Percentiles rank a stretch among this genome's conserved stretches.
These are phyloP conservation scores for Collybiopsis luxurians DNA, from an alignment of 768 basidiomycete genomes.

Conservation along the genomic window DNA sequence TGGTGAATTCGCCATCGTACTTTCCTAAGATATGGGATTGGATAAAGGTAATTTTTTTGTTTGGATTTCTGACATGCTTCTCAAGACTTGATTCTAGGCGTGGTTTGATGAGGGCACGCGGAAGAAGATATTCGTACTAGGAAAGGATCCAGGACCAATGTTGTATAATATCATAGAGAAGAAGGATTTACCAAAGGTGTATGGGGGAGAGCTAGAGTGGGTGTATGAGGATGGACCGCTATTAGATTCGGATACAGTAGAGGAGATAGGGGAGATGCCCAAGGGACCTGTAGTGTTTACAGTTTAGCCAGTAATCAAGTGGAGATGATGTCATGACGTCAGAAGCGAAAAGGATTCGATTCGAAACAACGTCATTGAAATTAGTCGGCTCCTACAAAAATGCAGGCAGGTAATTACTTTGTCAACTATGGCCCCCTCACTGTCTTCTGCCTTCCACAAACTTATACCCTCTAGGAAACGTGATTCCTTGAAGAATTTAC, in stretches of 20 bases:
- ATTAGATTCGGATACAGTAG: slow-evolving; percentile 54
- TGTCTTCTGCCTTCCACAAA: too few species aligned
- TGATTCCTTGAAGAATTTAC: too few species aligned
- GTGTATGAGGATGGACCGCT: slow-evolving; percentile 62
- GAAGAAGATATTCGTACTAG: slow-evolving; percentile 74
- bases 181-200: slow-evolving; percentile 57
- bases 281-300: slow-evolving; percentile 41
- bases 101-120: slow-evolving; percentile 83
- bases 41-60: too few species aligned
- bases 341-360: too few species aligned
- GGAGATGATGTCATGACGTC: too few species aligned
- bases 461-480: too few species aligned
- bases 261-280: slow-evolving; percentile 48
- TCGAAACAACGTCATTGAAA: slow-evolving; percentile 8
- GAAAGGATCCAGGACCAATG: slow-evolving; percentile 51
- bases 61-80: slow-evolving; percentile 53
- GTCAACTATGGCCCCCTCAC: too few species aligned
- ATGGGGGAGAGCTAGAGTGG: slow-evolving; percentile 78
- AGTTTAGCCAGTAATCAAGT: too few species aligned
- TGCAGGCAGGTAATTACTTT: background rate
- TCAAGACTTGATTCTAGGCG: slow-evolving; percentile 31
- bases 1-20: slow-evolving; percentile 81
- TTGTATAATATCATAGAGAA: slow-evolving; percentile 47
- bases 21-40: slow-evolving; percentile 84
- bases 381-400: too few species aligned